Evolutionary conservation across 148 eudicot genomes (phyloP), one percentile per base, ranked within the genome.

Genomic region (Amaranthus hypochondriacus): DNA sequence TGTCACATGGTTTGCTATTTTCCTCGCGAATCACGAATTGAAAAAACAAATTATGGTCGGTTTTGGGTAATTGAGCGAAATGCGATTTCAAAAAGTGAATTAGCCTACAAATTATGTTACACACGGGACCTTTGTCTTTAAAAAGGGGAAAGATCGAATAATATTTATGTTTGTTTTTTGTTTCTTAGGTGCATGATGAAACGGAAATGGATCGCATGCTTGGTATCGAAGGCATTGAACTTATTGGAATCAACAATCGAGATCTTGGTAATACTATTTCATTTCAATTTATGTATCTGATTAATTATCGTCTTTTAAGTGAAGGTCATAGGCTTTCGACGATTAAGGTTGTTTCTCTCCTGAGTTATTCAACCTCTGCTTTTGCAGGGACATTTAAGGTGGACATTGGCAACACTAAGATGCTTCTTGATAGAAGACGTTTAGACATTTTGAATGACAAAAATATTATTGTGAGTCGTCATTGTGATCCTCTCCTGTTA

Each of bases 161-260:
- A 28, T 28, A 28, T 28, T 60, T 44, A 48, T 56, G 14, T 58
- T 3, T 44, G 47, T 11, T 53, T 63, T 28, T 73, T 71, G 50
- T 70, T 46, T 51, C 18, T 46, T 18, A 93, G 98, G 98, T 93
- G 66, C 98, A 93, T 71, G 84, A 95, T 82, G 96, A 87, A 71
- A 83, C 80, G 75, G 98, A 95, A 86, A 88, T 95, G 89, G 98
- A 95, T 56, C 98, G 98, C 15, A 87, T 92, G 63, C 96, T 95
- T 58, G 90, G 68, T 59, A 84, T 95, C 53, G 97, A 91, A n/a
- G 98, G 93, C 61, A 78, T 92, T 71, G 84, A 92, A 74, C 96
- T 94, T 73, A 81, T 94, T 74, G 97, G 98, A 81, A 94, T 94
- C 84, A 94, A 94, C 81, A 94, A 94, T 56, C 91, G 98, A 43